Evolutionary conservation across 192 early-diverging fungal species (phyloP).

Genomic region (Rhizoclosmatium globosum): DNA sequence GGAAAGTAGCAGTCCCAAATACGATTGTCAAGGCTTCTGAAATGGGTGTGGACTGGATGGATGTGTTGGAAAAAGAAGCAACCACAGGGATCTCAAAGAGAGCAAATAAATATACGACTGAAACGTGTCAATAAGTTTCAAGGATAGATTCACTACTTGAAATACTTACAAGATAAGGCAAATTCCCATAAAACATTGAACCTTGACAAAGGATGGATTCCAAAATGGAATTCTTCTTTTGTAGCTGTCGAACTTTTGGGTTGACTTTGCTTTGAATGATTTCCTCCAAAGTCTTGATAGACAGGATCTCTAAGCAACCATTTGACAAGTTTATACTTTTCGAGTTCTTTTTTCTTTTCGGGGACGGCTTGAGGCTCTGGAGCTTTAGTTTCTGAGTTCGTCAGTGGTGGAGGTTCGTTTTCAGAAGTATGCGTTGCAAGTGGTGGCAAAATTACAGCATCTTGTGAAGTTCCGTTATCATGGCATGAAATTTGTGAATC

Average conservation of each 20-base stretch:
- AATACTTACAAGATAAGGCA: conserved; percentile 44
- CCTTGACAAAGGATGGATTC: conserved; percentile 37
- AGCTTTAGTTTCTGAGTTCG: no score
- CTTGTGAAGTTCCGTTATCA: no score
- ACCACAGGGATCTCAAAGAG: conserved; percentile 37
- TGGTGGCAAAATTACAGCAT: no score
- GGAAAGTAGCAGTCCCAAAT: conserved; percentile 27
- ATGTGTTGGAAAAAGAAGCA: conserved; percentile 14
- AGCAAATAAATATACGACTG: conserved; percentile 22
- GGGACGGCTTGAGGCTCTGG: not conserved
- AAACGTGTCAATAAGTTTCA: not conserved
- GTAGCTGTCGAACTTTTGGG: not conserved
- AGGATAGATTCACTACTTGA: not conserved
- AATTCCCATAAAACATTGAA: conserved; percentile 47
- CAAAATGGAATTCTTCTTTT: not conserved
- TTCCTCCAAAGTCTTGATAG: not conserved
- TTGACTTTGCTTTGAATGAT: not conserved
- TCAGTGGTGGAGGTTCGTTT: no score
- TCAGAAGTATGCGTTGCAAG: no score
- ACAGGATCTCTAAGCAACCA: conserved; percentile 23
- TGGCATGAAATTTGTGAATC: no score
- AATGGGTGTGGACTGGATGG: not conserved
- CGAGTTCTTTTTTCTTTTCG: not conserved
- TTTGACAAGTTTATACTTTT: not conserved
- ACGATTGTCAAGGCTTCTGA: conserved; percentile 24